Base-by-base conservation (phyloP, 148 eudicot genomes). In the Silene latifolia region DNA sequence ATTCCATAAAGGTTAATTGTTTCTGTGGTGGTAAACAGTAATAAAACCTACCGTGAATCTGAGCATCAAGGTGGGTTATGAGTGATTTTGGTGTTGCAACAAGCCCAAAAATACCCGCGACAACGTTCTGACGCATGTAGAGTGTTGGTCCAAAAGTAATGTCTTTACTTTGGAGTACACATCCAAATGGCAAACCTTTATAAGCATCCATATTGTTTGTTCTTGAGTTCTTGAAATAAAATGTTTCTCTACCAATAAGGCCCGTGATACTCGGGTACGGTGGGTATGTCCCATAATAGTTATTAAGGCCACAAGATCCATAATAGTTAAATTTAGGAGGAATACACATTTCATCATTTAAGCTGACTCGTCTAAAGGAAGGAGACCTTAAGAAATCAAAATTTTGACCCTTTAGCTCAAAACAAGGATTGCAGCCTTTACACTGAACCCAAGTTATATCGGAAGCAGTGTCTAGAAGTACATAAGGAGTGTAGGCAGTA, bases 371-470 rank as follows among this genome's bases (percentile, higher is more conserved):
- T 5, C 11, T 25, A 67, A 15, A 68, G 15, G 67, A n/a, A 15
- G 23, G 0, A 0, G 78, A 76, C 2, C 21, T 7, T 11, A 10
- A 32, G 53, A 15, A 68, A 2, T 7, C 10, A 2, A 67, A 68
- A 25, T 15, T 67, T 42, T 9, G 42, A 8, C 32, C 65, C 2
- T 35, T 35, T 11, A 42, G 4, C 12, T 51, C n/a, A n/a, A 74
- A 51, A 74, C 77, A 74, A 3, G 77, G 71, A 60, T 74, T 27
- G 60, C 71, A 75, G 5, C 72, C 64, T 10, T 54, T 19, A 32
- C 78, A 67, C 29, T 75, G 78, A 8, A 75, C 64, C 78, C 78
- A 75, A 66, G 78, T 75, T 6, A 29, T 23, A 5, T 64, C 72
- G 19, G 25, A 14, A 1, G 32, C 65, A 0, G 72, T n/a, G n/a